Evolutionary conservation across 139 green algal genomes (phyloP), one percentile per base, ranked within the genome.

Genomic region (Chlamydomonas sp.): DNA sequence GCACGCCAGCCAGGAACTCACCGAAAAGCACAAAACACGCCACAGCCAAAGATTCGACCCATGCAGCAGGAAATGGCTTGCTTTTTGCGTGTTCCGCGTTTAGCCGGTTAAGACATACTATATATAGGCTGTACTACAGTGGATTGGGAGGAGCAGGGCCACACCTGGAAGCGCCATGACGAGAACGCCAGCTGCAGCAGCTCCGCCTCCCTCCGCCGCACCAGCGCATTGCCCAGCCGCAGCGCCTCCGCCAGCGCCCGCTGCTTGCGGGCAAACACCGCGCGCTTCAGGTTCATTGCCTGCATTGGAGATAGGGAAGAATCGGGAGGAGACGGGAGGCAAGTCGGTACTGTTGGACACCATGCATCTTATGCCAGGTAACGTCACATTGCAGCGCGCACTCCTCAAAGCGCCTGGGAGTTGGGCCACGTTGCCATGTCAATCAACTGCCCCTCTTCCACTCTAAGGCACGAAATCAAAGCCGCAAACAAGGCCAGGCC

Each of bases 221-320:
- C 85, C 66, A 95, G 89, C 78, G 88, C 84, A 66, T 94, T 89
- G 1, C 92, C 92, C 49, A 92, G 90, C 66, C 78, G 69, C 77
- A 94, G 63, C 4, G 92, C 92, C 82, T 93, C 87, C 59, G 80
- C 71, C 2, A 95, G 83, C 5, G 92, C 92, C 1, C 72, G 61
- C 90, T 95, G 92, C 89, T 95, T 95, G 63, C 89, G 86, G 1
- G 83, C 73, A 80, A 94, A 95, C 7, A 89, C 88, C 16, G 77
- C 61, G 2, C 89, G 88, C 83, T 91, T 92, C 18, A 92, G 69
- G 16, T 18, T 49, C 79, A 79, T 87, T 66, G 77, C 85, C 85
- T 87, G 57, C 15, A 0, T 49, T 17, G 12, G 31, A 8, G 18
- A 64, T 3, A 0, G 64, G 1, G 49, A 63, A 72, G 62, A 59